phyloP scores from a whole-genome alignment of 192 early-diverging fungal species.

The Linnemannia exigua region DNA sequence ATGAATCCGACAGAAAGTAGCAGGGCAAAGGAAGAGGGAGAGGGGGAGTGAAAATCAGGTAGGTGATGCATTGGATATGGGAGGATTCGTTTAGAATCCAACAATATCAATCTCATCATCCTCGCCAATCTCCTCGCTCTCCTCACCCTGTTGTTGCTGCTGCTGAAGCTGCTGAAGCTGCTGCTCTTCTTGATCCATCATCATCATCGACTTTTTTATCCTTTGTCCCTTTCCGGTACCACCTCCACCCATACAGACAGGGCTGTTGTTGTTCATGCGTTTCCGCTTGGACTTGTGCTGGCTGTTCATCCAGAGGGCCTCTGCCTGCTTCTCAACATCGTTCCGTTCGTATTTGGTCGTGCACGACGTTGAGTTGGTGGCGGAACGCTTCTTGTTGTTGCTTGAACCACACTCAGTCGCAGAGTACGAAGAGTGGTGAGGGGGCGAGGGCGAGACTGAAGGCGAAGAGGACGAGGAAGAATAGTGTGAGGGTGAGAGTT shows the following conservation, averaged over 20 bases:
- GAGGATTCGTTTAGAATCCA: not conserved
- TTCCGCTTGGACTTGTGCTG: slow-evolving; percentile 52
- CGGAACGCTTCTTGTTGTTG: slow-evolving; percentile 34
- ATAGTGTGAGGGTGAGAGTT: slow-evolving; percentile 37
- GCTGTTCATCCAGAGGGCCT: slow-evolving; percentile 27
- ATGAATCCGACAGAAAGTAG: not conserved
- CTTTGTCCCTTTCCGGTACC: slow-evolving; percentile 46
- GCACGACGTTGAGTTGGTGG: slow-evolving; percentile 20
- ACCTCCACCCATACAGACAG: slow-evolving; percentile 39
- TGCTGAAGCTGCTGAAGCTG: not conserved
- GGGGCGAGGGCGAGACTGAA: slow-evolving; percentile 35
- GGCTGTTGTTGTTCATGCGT: slow-evolving; percentile 18
- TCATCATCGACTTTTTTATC: slow-evolving; percentile 28
- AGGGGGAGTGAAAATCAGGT: not conserved
- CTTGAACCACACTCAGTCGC: slow-evolving; percentile 10
- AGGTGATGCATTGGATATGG: not conserved
- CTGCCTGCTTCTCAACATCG: slow-evolving; percentile 31
- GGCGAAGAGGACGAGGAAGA: slow-evolving; percentile 16
- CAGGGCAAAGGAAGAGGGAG: not conserved
- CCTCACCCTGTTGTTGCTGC: slow-evolving; percentile 5
- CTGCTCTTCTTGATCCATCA: slow-evolving; percentile 13
- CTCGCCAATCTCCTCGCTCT: slow-evolving; percentile 33
- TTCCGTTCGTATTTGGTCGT: slow-evolving; percentile 16
- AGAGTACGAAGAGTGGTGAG: slow-evolving; percentile 37
- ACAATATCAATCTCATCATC: slow-evolving; percentile 34